Evolutionary conservation across 805 yeast genomes (phyloP), one percentile per base, ranked within the genome.

Genomic region (Teunomyces tritomae): DNA sequence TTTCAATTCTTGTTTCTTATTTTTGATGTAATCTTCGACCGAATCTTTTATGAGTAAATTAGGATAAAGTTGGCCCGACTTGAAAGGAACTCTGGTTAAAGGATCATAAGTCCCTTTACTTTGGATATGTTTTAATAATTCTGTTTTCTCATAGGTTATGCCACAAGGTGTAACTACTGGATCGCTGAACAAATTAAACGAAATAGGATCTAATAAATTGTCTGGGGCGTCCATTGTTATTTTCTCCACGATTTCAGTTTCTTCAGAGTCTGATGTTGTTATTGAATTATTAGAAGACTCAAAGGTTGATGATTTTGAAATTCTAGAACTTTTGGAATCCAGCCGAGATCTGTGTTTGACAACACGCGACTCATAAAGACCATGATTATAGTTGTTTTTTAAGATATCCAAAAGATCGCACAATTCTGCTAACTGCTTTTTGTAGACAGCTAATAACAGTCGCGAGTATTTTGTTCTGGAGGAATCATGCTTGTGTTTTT

Each of bases 31-130:
- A 3, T 53, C 62, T 44, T 61, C 65, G 3, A 71, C 73, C 2
- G 77, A 70, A 28, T 69, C 65, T 45, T 66, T 68, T 6, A 75
- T 46, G 6, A 67, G 72, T 45, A 73, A 50, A 47, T 76, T 75
- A 1, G 78, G 76, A 30, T 68, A 61, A 28, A 75, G 50, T 35
- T 76, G 73, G 28, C 49, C 49, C 20, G 63, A 64, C 10, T 50
- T 55, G 30, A 75, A 54, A 2, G 65, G 62, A 47, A 60, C 57
- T 47, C 77, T 58, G 1, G 77, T 68, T 33, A 76, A 55, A 4
- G 80, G 80, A 53, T 75, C 80, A 29, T 58, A 65, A 13, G 61
- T 39, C 9, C 56, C 57, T 27, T 50, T 48, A 9, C 42, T 48
- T 9, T 42, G 44, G 7, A 55, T 28, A 28, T 55, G 53, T 28